These are phyloP conservation scores for Babesia divergens DNA, from an alignment of 169 alveolate genomes.

Conservation along the genomic window DNA sequence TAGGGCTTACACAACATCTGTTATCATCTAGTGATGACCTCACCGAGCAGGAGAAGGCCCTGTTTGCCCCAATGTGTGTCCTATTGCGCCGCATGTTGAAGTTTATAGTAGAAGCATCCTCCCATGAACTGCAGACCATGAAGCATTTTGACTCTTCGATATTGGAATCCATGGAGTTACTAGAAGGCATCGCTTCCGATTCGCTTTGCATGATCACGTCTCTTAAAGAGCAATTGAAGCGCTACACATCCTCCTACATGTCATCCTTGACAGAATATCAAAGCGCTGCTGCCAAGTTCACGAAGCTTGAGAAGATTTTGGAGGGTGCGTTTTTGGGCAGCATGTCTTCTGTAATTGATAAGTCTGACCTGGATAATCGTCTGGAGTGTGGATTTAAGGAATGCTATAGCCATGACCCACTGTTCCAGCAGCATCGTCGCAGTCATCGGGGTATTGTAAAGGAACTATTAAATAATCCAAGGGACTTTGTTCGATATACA, in stretches of 20 bases:
- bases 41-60: conserved; percentile 1
- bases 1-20: too few relatives aligned
- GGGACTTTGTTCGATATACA: conserved; percentile 40
- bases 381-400: conserved; percentile 5
- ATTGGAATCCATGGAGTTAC: neutral
- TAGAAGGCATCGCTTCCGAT: conserved; percentile 4
- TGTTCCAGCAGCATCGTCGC: neutral
- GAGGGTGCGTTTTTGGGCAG: neutral
- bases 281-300: neutral
- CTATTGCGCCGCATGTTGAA: neutral
- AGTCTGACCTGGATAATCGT: neutral
- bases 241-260: neutral
- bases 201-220: neutral
- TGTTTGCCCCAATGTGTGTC: neutral
- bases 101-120: conserved; percentile 2
- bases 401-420: neutral
- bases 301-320: conserved; percentile 14
- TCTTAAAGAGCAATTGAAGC: neutral
- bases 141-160: neutral
- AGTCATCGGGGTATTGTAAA: neutral
- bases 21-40: neutral
- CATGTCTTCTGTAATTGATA: neutral
- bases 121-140: conserved; percentile 2
- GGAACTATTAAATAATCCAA: neutral
- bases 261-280: conserved; percentile 3